Percentiles rank a stretch among this genome's conserved stretches.
These are phyloP conservation scores for Centella asiatica DNA, from an alignment of 129 eudicot species.

Conservation along the genomic window DNA sequence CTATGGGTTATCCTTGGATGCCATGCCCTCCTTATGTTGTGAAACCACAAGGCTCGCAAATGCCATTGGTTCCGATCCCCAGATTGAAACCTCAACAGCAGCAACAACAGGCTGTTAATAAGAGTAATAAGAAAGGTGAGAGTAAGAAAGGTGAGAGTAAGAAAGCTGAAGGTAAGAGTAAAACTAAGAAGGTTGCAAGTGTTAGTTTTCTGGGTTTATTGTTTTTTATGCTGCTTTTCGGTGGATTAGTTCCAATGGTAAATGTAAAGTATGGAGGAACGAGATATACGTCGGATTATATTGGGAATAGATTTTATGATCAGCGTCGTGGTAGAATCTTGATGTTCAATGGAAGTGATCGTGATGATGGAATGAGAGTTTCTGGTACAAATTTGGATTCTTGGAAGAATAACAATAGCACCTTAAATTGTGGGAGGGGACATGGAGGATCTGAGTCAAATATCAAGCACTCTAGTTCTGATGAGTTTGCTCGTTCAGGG, in stretches of 20 bases:
- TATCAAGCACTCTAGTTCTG: conserved; percentile 12
- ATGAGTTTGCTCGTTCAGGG: conserved; percentile 16
- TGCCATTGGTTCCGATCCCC: conserved; percentile 89
- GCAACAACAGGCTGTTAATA: conserved; percentile 25
- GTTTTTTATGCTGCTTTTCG: conserved; percentile 71
- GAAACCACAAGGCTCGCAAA: conserved; percentile 79
- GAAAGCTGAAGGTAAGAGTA: conserved; percentile 49
- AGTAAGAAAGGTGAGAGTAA: conserved; percentile 49
- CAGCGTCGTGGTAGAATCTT: conserved; percentile 59
- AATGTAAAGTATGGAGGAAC: conserved; percentile 61
- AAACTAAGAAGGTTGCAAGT: conserved; percentile 78
- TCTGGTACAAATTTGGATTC: conserved; percentile 17
- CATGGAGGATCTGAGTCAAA: conserved; percentile 21
- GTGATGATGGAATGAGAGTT: conserved; percentile 23
- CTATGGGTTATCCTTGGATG: conserved; percentile 90
- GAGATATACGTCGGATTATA: conserved; percentile 21
- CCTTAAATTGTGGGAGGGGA: conserved; percentile 20
- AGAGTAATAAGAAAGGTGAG: conserved; percentile 43
- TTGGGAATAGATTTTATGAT: conserved; percentile 27
- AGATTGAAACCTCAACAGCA: conserved; percentile 61
- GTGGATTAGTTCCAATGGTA: conserved; percentile 75
- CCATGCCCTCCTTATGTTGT: conserved; percentile 60
- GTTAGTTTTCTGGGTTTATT: conserved; percentile 76
- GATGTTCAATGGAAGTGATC: conserved; percentile 37
- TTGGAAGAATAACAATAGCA: conserved; percentile 9